Conservation (phyloP, 1,139 yeast genomes). For the Arxiozyma bovina region DNA sequence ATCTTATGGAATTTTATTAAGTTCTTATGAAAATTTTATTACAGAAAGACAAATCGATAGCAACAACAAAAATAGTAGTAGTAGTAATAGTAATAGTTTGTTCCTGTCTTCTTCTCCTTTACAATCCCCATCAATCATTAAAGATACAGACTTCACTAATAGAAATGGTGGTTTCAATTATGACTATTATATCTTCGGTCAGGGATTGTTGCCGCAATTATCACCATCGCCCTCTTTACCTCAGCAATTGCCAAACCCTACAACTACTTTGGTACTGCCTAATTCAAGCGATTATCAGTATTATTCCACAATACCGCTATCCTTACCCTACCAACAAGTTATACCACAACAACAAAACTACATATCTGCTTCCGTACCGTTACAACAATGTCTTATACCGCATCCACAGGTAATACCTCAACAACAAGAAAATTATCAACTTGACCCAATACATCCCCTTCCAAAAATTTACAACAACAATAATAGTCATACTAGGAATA, state of each 20-base stretch:
- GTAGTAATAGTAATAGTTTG: no score
- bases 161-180: slow-evolving; percentile 12
- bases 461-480: background rate
- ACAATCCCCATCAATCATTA: slow-evolving; percentile 6
- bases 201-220: background rate
- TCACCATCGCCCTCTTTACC: background rate
- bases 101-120: background rate
- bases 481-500: background rate
- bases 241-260: background rate
- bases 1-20: slow-evolving; percentile 23
- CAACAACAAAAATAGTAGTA: no score
- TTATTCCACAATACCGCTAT: background rate
- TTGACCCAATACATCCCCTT: background rate
- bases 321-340: background rate
- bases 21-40: slow-evolving; percentile 20
- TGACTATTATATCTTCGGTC: slow-evolving; percentile 15
- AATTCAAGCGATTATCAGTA: background rate
- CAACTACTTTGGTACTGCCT: background rate
- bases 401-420: slow-evolving; percentile 1
- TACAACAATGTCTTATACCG: background rate
- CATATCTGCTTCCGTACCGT: background rate
- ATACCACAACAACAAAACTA: background rate
- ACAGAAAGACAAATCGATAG: background rate
- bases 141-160: slow-evolving; percentile 1
- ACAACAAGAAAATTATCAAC: slow-evolving; percentile 1